Base-by-base conservation (phyloP, 352 stramenopile genomes). In the Phytopythium cucurbitacearum region DNA sequence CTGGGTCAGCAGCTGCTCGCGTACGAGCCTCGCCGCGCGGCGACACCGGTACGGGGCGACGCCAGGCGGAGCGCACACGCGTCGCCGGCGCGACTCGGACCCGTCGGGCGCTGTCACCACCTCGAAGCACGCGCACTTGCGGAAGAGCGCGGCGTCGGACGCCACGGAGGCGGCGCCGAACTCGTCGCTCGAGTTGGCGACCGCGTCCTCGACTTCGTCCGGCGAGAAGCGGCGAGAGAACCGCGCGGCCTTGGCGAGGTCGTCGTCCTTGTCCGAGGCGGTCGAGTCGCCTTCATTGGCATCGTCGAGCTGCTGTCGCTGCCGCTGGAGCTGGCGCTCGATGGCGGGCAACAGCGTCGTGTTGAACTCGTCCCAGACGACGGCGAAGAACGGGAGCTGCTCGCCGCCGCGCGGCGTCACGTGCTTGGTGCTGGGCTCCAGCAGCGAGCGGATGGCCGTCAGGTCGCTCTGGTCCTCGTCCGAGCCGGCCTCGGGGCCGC, bases 341-440 rank as follows among this genome's bases (percentile, higher is more conserved):
- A 87, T 62, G 2, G 65, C 56, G 0, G 76, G 76, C 0, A 84
- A 59, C 1, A 87, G 28, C 3, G 63, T 59, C 2, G 70, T 57
- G 58, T 76, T 81, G 36, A 89, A 86, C 6, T 53, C 51, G 4
- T 80, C 68, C 67, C 76, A 85, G 5, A 89, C 72, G 9, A 87
- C 42, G 7, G 67, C 79, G 35, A 75, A 87, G 37, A 84, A 76
- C 48, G 66, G 61, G 11, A 87, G 57, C 50, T 51, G 62, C 36
- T 83, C 74, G 7, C 16, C 53, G 33, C 48, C 73, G 5, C 67
- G 28, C 33, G 65, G 65, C 7, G 67, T 48, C 0, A 76, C 43
- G 16, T 73, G 73, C 48, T 79, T 66, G 21, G 65, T 72, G 9
- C 71, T 68, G 3, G 73, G 60, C 52, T 85, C 72, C 37, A 87